Evolutionary conservation across 192 early-diverging fungal species (phyloP).

Genomic region (Chytriomyces confervae): DNA sequence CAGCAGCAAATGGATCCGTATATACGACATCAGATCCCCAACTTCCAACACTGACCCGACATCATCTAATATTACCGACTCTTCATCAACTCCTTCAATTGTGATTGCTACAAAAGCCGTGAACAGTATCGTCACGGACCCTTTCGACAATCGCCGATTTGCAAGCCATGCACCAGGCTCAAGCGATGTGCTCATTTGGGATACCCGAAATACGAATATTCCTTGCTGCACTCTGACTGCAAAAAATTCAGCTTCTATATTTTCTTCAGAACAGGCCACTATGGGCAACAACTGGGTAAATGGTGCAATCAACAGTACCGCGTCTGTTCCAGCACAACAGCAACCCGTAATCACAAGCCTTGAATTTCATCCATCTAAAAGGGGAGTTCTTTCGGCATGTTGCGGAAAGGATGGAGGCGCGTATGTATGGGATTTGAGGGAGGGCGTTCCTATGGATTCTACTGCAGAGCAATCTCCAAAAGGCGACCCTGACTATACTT

Average conservation of each 20-base stretch:
- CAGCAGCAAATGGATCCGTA: slow-evolving; percentile 69
- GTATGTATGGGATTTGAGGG: background rate
- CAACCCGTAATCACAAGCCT: background rate
- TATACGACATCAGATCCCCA: slow-evolving; percentile 71
- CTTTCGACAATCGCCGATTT: slow-evolving; percentile 70
- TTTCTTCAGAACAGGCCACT: background rate
- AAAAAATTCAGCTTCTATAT: background rate
- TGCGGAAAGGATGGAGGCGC: background rate
- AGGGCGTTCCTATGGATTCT: background rate
- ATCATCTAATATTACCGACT: slow-evolving; percentile 38
- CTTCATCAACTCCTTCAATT: slow-evolving; percentile 50
- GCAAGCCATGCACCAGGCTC: slow-evolving; percentile 72
- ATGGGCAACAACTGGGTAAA: background rate
- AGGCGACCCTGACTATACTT: too few species aligned
- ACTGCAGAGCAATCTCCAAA: too few species aligned
- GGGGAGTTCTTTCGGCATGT: background rate
- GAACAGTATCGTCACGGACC: slow-evolving; percentile 69
- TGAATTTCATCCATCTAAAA: background rate
- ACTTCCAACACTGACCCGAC: slow-evolving; percentile 1
- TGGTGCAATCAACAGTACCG: background rate
- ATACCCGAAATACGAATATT: slow-evolving; percentile 68
- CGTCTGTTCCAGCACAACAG: too few species aligned
- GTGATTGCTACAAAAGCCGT: slow-evolving; percentile 71
- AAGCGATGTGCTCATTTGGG: slow-evolving; percentile 73
- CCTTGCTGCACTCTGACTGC: slow-evolving; percentile 40